Base-by-base conservation (phyloP, 352 stramenopile species). In the Pseudoperonospora humuli region DNA sequence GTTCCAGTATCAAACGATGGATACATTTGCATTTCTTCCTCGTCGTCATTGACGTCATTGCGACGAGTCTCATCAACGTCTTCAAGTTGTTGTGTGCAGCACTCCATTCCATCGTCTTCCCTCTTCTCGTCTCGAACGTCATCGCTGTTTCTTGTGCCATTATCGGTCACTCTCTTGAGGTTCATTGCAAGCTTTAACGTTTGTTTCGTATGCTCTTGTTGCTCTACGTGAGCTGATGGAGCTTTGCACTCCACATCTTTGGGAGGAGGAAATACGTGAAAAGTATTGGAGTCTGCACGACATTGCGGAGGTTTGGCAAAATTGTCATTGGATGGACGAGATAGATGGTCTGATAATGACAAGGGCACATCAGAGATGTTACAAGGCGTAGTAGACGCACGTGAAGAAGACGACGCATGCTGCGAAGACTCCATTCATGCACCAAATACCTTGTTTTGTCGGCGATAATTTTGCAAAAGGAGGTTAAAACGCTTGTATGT, bases 211-310 rank as follows among this genome's bases (percentile, higher is more conserved):
- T 48, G 44, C 27, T 51, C 34, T 5, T 34, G 15, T 3, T 50
- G 48, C 14, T 55, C 39, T 26, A 3, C 39, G 33, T 7, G 27
- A 24, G 1, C 13, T 1, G 14, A 31, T 21, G 13, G 7, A 18
- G 5, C 17, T 4, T 8, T 28, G 18, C 18, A 39, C 2, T 33
- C 27, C 14, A 53, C 27, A 9, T 65, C 17, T n/a, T 56, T 29
- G 9, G 54, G 27, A 20, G 36, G 47, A 9, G 41, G 36, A 17
- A 49, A 17, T 20, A 64, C 39, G 34, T 61, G 54, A 46, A 89
- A 86, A 19, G 74, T 67, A 39, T 34, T 72, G 27, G 64, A 58
- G 46, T 86, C 72, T 5, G 77, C 72, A 35, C 77, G 86, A 59
- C 61, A 84, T 42, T 89, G 77, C 23, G 57, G 57, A 0, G 69